A percentile compares a stretch with the other conserved stretches of the same genome.
phyloP scores from a whole-genome alignment of 306 rosid genomes.

The Dalbergia cochinchinensis region DNA sequence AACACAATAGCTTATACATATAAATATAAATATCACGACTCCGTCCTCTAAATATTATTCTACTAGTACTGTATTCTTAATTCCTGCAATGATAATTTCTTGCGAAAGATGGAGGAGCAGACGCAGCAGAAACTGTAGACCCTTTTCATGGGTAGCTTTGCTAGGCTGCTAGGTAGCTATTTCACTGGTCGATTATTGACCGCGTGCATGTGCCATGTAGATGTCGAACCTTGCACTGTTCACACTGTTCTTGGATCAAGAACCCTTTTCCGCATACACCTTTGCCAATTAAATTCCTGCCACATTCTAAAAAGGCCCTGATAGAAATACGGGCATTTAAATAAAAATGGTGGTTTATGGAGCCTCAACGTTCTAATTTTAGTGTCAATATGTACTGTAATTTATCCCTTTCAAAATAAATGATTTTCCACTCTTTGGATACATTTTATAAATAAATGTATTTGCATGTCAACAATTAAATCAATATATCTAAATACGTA shows the following conservation, averaged over 20 bases:
- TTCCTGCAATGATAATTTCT: not conserved
- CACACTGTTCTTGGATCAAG: conserved; percentile 34
- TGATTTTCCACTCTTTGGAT: too few species aligned
- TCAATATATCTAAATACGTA: too few species aligned
- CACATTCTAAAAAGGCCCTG: not conserved
- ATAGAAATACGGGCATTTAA: not conserved
- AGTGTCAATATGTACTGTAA: too few species aligned
- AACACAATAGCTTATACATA: too few species aligned
- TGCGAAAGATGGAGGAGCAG: not conserved
- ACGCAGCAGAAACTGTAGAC: not conserved
- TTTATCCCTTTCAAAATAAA: too few species aligned
- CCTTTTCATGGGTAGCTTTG: not conserved
- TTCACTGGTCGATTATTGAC: conserved; percentile 9
- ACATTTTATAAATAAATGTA: too few species aligned
- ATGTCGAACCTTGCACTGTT: conserved; percentile 24
- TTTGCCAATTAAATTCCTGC: conserved; percentile 15
- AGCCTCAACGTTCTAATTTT: not conserved
- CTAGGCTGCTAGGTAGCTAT: conserved; percentile 2
- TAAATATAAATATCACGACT: too few species aligned
- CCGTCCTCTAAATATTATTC: too few species aligned
- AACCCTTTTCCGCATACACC: conserved; percentile 9
- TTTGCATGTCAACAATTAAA: too few species aligned
- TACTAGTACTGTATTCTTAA: too few species aligned
- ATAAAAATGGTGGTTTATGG: too few species aligned
- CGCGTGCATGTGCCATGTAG: conserved; percentile 23